Evolutionary conservation across 2,329 filamentous ascomycete genomes (phyloP), one percentile per base, ranked within the genome.

Genomic region (Colletotrichum caudatum): DNA sequence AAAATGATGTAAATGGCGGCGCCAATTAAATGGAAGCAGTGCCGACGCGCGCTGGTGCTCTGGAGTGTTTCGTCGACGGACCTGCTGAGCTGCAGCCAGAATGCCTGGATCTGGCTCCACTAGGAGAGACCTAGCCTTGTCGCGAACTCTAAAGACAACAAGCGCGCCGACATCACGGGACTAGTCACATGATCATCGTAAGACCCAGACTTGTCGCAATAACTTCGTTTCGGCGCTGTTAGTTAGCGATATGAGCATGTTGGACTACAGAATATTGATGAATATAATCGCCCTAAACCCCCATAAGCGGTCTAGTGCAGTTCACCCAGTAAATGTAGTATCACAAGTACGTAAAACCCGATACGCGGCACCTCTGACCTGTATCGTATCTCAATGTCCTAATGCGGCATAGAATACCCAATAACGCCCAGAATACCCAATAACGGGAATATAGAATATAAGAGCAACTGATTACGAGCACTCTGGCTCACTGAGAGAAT

Each of bases 21-120:
- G 35, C 44, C n/a, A 56, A 59, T 68, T 64, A 65, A 59, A 20
- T 20, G 16, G 46, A 64, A n/a, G 59, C 59, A 35, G 51, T 69
- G 65, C 65, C 65, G 53, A 60, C 53, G 39, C 35, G 33, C n/a
- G 46, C 44, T 11, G 33, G 33, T 46, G 44, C 33, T 62, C 39
- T 37, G 39, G 26, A 39, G 51, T 44, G 39, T 39, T 41, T 71
- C 58, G 35, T 63, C 14, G 23, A 59, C 64, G 26, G 29, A 51
- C 64, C 33, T 61, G 50, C 57, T 64, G 53, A 50, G 64, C 33
- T 35, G 39, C 58, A 59, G 65, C 53, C 46, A 20, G 39, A 26
- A 26, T 51, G 58, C 58, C 53, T 41, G 29, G 67, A 54, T 60
- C 69, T 69, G 69, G 58, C 64, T 71, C 41, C 58, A 54, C 64